phyloP scores from a whole-genome alignment of 1,284 basidiomycete genomes.

The Laetiporus sulphureus region DNA sequence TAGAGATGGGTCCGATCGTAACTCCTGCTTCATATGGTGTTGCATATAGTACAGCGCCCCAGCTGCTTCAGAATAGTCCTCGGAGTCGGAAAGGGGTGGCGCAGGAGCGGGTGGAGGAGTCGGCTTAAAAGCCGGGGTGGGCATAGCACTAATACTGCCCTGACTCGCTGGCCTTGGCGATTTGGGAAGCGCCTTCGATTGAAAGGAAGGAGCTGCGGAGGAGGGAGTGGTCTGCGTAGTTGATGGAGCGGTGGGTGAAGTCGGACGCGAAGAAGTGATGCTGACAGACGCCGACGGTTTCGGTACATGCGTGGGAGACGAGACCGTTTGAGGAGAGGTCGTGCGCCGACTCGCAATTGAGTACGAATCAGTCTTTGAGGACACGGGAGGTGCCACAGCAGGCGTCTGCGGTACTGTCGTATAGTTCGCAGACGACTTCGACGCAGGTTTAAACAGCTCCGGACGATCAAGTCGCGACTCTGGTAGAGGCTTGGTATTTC shows the following conservation, averaged over 20 bases:
- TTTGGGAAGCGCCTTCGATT: background rate
- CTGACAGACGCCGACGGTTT: background rate
- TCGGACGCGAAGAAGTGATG: constrained; percentile 9
- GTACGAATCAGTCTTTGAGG: constrained; percentile 10
- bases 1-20: constrained; percentile 8
- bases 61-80: constrained; percentile 42
- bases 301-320: constrained; percentile 2
- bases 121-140: constrained; percentile 1
- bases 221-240: background rate
- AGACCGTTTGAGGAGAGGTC: constrained; percentile 5
- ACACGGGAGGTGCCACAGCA: constrained; percentile 13
- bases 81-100: constrained; percentile 15
- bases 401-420: constrained; percentile 12
- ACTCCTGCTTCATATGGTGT: constrained; percentile 29
- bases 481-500: constrained; percentile 22
- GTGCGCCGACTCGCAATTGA: constrained; percentile 3
- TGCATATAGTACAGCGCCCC: constrained; percentile 65
- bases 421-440: constrained; percentile 13
- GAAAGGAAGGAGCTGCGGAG: constrained; percentile 3
- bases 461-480: constrained; percentile 28
- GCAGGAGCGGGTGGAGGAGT: constrained; percentile 1
- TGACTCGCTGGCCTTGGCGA: background rate
- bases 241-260: constrained; percentile 6
- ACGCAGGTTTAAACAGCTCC: constrained; percentile 9
- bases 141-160: too few relatives aligned